These are phyloP conservation scores for Grigorovia transvaalensis DNA, from an alignment of 805 yeast species.

Conservation along the genomic window DNA sequence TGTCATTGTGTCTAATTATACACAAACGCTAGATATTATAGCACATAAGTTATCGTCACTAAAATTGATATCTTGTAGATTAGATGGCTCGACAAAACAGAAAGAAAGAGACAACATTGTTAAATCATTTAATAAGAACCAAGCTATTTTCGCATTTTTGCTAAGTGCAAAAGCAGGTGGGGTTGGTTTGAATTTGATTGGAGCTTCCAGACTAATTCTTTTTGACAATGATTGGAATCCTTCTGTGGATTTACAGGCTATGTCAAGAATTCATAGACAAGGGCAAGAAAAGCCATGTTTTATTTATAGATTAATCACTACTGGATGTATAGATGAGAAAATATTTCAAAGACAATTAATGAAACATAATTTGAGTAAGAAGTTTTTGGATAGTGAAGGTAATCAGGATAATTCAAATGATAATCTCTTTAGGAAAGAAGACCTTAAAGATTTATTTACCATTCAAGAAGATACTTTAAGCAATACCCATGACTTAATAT, in stretches of 20 bases:
- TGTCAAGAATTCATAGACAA: slow-evolving; percentile 92
- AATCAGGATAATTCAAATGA: slow-evolving; percentile 35
- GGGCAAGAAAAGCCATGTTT: slow-evolving; percentile 75
- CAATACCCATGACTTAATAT: slow-evolving; percentile 72
- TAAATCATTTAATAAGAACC: slow-evolving; percentile 48
- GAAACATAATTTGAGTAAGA: slow-evolving; percentile 69
- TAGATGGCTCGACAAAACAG: slow-evolving; percentile 79
- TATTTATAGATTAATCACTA: slow-evolving; percentile 72
- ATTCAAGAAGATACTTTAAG: slow-evolving; percentile 40
- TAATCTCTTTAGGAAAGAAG: slow-evolving; percentile 58
- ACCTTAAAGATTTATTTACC: slow-evolving; percentile 66
- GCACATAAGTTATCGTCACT: slow-evolving; percentile 44
- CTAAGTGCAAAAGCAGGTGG: slow-evolving; percentile 92
- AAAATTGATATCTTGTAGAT: slow-evolving; percentile 43
- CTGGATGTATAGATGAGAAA: slow-evolving; percentile 91
- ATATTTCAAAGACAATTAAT: slow-evolving; percentile 84
- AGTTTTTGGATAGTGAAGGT: slow-evolving; percentile 41
- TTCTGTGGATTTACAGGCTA: slow-evolving; percentile 80
- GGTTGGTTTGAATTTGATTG: slow-evolving; percentile 78
- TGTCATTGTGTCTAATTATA: slow-evolving; percentile 79
- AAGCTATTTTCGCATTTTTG: slow-evolving; percentile 50
- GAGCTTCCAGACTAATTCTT: slow-evolving; percentile 75
- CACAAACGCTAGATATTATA: slow-evolving; percentile 73
- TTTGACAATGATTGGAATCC: slow-evolving; percentile 98
- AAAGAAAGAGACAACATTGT: slow-evolving; percentile 58